A percentile compares a stretch with the other conserved stretches of the same genome.
Evolutionary conservation across 225 moss, liverwort and hornwort genomes (phyloP).

Genomic region (Polytrichum commune): DNA sequence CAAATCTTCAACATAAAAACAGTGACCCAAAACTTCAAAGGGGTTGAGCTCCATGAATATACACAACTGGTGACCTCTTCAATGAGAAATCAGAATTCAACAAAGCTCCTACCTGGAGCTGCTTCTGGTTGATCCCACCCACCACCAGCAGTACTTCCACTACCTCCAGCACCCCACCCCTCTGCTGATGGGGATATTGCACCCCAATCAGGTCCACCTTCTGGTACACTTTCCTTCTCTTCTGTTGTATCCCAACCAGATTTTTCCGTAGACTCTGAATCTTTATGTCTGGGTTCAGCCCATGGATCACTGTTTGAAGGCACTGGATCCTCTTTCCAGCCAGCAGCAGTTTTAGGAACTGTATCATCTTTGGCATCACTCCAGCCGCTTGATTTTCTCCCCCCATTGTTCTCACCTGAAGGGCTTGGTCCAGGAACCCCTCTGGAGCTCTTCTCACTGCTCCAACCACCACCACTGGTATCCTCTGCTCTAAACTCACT

Average conservation of each 20-base stretch:
- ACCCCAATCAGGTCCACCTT: slow-evolving; percentile 12
- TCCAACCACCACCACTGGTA: slow-evolving; percentile 5
- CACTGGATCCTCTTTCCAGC: neutral
- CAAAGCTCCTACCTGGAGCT: slow-evolving; percentile 7
- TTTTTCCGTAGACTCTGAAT: neutral
- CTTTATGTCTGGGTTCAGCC: neutral
- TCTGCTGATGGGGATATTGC: neutral
- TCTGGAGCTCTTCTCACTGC: slow-evolving; percentile 1
- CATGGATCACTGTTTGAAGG: neutral
- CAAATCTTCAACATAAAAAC: no score
- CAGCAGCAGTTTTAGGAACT: neutral
- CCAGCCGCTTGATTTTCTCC: neutral
- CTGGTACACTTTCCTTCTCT: slow-evolving; percentile 2
- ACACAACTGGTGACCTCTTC: no score
- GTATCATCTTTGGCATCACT: neutral
- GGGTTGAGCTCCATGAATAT: no score
- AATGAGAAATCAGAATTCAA: neutral
- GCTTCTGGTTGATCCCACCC: slow-evolving; percentile 10
- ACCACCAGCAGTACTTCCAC: slow-evolving; percentile 2
- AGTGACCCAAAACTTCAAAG: no score
- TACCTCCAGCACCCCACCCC: neutral
- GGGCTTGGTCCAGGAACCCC: neutral
- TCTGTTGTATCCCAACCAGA: slow-evolving; percentile 4
- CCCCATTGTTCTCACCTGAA: neutral
- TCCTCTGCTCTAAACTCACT: slow-evolving; percentile 2